phyloP scores from a whole-genome alignment of 305 asterid species.

The Solanum hybrid region DNA sequence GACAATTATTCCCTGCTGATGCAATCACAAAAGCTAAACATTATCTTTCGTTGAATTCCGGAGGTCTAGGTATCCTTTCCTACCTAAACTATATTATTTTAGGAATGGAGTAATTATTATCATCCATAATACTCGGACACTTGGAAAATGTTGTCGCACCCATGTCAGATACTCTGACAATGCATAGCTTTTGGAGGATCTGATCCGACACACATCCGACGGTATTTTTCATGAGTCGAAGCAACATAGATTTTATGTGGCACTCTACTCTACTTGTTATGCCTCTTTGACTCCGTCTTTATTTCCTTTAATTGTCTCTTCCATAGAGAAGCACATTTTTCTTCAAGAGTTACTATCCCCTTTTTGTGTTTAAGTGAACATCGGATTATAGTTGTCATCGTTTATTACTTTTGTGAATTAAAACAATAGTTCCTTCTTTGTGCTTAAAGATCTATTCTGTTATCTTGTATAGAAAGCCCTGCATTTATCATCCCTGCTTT shows the following conservation, averaged over 20 bases:
- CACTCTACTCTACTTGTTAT: background rate
- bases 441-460: background rate
- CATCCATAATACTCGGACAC: background rate
- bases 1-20: slow-evolving; percentile 86
- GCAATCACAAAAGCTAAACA: slow-evolving; percentile 92
- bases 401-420: background rate
- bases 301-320: background rate
- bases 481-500: background rate
- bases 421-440: background rate
- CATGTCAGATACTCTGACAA: background rate
- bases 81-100: background rate
- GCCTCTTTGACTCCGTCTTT: background rate
- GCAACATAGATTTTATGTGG: background rate
- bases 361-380: background rate
- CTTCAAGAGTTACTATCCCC: background rate
- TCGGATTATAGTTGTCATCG: background rate
- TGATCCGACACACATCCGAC: background rate
- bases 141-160: background rate
- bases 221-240: background rate
- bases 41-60: slow-evolving; percentile 62
- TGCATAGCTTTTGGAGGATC: background rate
- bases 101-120: background rate
- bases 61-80: slow-evolving; percentile 71
- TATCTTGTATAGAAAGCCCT: background rate
- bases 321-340: background rate